phyloP scores from a whole-genome alignment of 2,329 filamentous ascomycete genomes.

The Verruconis gallopava region DNA sequence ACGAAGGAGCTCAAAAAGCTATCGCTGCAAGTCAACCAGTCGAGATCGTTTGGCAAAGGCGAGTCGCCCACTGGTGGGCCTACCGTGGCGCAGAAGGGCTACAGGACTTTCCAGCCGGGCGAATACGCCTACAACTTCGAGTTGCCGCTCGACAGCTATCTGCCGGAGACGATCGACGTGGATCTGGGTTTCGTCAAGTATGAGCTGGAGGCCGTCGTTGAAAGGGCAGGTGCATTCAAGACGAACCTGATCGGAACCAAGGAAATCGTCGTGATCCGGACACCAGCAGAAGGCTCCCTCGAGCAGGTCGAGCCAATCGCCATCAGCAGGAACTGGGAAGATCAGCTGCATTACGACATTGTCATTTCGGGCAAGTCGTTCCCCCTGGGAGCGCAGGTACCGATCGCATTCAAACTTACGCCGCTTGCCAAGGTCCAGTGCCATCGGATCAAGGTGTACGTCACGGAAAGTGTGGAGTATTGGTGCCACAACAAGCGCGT shows the following conservation, averaged over 20 bases:
- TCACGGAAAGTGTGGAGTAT: conserved; percentile 85
- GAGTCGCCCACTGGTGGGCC: conserved; percentile 46
- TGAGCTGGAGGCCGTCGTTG: conserved; percentile 72
- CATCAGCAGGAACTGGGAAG: conserved; percentile 87
- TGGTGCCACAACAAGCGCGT: conserved; percentile 78
- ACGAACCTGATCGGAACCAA: conserved; percentile 72
- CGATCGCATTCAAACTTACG: conserved; percentile 87
- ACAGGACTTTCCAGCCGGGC: conserved; percentile 70
- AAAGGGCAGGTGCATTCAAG: conserved; percentile 79
- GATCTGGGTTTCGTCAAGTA: conserved; percentile 81
- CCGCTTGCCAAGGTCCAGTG: conserved; percentile 87
- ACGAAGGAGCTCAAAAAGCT: conserved; percentile 48
- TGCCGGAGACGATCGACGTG: conserved; percentile 74
- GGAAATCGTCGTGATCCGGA: conserved; percentile 71
- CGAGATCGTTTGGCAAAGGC: conserved; percentile 72
- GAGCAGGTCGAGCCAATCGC: conserved; percentile 90
- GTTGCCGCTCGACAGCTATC: conserved; percentile 63
- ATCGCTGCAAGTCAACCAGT: conserved; percentile 68
- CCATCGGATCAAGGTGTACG: conserved; percentile 80
- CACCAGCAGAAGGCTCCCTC: conserved; percentile 75
- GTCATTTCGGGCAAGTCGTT: conserved; percentile 94
- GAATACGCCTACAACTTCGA: conserved; percentile 70
- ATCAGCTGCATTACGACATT: conserved; percentile 90
- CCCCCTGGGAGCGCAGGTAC: conserved; percentile 73
- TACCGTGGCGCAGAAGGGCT: conserved; percentile 60